Evolutionary conservation across 2,329 filamentous ascomycete species (phyloP), one percentile per base, ranked within the genome.

Genomic region (Mollisiaceae sp.): DNA sequence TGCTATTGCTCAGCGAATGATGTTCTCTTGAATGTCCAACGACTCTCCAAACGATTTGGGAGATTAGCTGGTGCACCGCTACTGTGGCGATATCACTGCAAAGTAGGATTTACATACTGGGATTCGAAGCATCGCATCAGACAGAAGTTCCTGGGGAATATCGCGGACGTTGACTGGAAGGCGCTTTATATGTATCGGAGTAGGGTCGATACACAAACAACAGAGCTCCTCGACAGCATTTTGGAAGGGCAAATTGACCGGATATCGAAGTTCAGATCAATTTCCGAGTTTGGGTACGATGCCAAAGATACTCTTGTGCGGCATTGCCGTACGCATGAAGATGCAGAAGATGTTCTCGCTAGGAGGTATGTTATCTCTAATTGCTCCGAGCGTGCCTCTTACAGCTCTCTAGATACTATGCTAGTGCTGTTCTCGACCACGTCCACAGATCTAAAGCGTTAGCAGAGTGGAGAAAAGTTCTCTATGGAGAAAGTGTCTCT

Each of bases 401-500:
- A 70, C 55, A 52, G 14, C 36, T 67, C 58, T 65, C 35, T 70
- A 91, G 91, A 73, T 93, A 92, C 77, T 93, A 92, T 77, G 89
- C 91, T 61, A 88, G 87, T 74, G 86, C 88, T 2, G 84, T 92
- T 1, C 82, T 98, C 54, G 89, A 90, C 70, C 90, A 89, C 73
- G 89, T 98, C 60, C 91, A 98, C 77, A 88, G 94, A 67, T 86
- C 87, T 68, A 85, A 91, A 63, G 94, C 93, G 8, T 83, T 98
- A 63, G 84, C 89, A 50, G 86, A 92, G 75, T 98, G 94, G 94
- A 81, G 80, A 67, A 83, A 83, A 62, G 70, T 91, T 61, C 78
- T 75, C 12, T 74, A 65, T 32, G 80, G 83, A 6, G 82, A 85
- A 61, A 78, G 81, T 62, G 80, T 88, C 24, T 77, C 86, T 8